Base-by-base conservation (phyloP, 345 rosid species). In the Hibiscus tridactylites region DNA sequence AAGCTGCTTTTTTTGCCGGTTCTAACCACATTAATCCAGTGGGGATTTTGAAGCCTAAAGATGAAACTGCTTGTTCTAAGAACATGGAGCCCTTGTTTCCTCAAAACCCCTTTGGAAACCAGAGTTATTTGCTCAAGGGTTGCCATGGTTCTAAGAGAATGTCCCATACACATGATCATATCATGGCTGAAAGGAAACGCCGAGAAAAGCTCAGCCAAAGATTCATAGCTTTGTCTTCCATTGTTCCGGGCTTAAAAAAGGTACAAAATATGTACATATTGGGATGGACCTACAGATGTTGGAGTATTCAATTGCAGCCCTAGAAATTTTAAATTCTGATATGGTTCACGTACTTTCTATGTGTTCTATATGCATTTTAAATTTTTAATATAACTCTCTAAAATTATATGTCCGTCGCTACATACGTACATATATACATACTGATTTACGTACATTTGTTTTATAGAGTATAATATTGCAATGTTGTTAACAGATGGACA, bases 171-270 rank as follows among this genome's bases (percentile, higher is more conserved):
- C 87, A 83, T 63, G 88, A 86, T 80, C 93, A 88, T 77, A 85
- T 83, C 66, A 78, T 86, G 65, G 93, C 93, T 12, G 93, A 88
- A 72, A 81, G 93, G 74, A 88, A 86, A 71, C 79, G 90, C 15
- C 76, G 93, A 15, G 89, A 88, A 77, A 85, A 82, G 88, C 89
- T 88, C 75, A 88, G 90, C 61, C 87, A 88, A 70, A 56, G 83
- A 26, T 86, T 88, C 69, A 86, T 85, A 31, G 93, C 93, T 64
- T 62, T 88, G 13, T 85, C 89, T 76, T 86, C 93, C 37, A 76
- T 86, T 19, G 81, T 88, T 68, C 93, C 93, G 59, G 93, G 88
- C 71, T 85, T 88, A 21, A 86, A 86, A 79, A 88, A 86, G 93
- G 93, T 86, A 77, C 10, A 3, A 5, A 37, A 49, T 26, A 21